A percentile compares a stretch with the other conserved stretches of the same genome.
Conservation (phyloP, 345 rosid species). For the Kernera saxatilis region DNA sequence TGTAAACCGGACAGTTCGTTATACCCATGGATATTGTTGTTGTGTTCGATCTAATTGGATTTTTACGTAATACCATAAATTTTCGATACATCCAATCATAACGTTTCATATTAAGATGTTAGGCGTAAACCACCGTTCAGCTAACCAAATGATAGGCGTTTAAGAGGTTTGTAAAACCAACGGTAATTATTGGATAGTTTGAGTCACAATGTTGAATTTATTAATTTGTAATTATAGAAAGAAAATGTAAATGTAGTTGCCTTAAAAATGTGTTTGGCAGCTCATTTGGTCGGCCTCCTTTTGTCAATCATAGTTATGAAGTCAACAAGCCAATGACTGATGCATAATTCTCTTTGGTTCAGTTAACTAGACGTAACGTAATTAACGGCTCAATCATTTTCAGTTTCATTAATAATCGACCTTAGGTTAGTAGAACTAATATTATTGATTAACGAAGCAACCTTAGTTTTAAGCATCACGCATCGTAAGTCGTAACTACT, state of each 20-base stretch:
- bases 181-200: not conserved
- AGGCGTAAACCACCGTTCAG: slow-evolving; percentile 17
- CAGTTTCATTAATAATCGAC: not conserved
- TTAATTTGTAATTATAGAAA: not conserved
- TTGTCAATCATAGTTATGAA: slow-evolving; percentile 20
- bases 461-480: not conserved
- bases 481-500: not conserved
- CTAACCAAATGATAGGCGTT: not conserved
- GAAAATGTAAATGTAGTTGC: not conserved
- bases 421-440: not conserved
- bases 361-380: slow-evolving; percentile 24
- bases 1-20: not conserved
- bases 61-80: not conserved
- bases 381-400: slow-evolving; percentile 17
- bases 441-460: not conserved
- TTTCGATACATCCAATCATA: slow-evolving; percentile 2
- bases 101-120: not conserved
- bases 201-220: not conserved
- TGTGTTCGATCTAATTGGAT: not conserved
- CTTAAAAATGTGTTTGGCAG: slow-evolving; percentile 3
- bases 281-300: slow-evolving; percentile 24
- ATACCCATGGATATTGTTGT: not conserved
- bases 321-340: slow-evolving; percentile 14
- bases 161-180: not conserved
- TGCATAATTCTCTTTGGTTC: not conserved